A percentile compares a stretch with the other conserved stretches of the same genome.
Conservation (phyloP, 495 filamentous ascomycete species). For the Penicillium cataractarum region DNA sequence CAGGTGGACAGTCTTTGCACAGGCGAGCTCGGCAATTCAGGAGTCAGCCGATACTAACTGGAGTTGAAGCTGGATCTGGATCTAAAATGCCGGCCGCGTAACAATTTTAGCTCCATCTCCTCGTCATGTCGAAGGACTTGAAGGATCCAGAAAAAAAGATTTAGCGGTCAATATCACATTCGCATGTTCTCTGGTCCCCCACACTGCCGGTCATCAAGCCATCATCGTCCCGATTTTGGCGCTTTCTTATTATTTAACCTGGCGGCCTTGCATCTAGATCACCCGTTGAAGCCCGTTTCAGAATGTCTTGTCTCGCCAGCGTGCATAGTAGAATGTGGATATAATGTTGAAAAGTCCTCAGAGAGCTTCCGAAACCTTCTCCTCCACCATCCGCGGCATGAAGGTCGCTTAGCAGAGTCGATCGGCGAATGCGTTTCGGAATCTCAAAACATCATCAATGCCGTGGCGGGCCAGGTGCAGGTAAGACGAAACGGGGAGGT, state of each 20-base stretch:
- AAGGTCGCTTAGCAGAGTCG: too few species aligned
- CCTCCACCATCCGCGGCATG: neutral
- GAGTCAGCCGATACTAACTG: too few species aligned
- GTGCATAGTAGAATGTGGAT: neutral
- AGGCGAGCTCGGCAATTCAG: slow-evolving; percentile 12
- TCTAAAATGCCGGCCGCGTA: neutral
- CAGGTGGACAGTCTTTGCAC: neutral
- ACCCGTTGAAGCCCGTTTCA: slow-evolving; percentile 18
- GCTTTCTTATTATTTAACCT: neutral
- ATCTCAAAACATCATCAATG: neutral
- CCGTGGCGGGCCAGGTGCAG: neutral
- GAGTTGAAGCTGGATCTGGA: too few species aligned
- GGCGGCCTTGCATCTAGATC: neutral
- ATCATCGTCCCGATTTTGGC: neutral
- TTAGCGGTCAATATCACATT: neutral
- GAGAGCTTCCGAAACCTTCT: neutral
- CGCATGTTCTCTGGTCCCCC: neutral
- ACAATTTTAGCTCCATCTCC: neutral
- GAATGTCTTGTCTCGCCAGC: slow-evolving; percentile 14
- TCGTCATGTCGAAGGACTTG: neutral
- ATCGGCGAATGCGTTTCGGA: slow-evolving; percentile 1
- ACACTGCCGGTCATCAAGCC: too few species aligned
- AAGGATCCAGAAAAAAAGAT: neutral
- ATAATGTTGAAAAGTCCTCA: neutral
- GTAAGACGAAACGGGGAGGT: slow-evolving; percentile 5